These are phyloP conservation scores for Claviceps sorghi DNA, from an alignment of 2,329 filamentous ascomycete species.

Conservation along the genomic window DNA sequence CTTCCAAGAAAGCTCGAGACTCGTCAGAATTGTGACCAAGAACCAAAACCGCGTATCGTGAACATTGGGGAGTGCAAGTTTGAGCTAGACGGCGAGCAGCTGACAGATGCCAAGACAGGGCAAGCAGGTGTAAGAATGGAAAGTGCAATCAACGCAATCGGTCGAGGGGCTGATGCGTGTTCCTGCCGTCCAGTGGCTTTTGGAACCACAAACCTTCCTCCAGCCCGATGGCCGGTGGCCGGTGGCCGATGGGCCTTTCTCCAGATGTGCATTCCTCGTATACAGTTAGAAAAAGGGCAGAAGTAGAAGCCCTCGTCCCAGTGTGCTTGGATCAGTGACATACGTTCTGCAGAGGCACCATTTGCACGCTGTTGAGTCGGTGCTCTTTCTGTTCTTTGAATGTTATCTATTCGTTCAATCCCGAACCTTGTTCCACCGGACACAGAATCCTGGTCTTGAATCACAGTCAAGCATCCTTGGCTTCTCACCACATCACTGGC, in stretches of 20 bases:
- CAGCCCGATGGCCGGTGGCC: not conserved
- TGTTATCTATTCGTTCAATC: not conserved
- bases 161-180: not conserved
- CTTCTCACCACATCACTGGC: not conserved
- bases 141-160: constrained; percentile 1
- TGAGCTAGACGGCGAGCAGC: constrained; percentile 6
- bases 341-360: not conserved
- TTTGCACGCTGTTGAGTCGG: not conserved
- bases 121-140: not conserved
- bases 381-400: not conserved
- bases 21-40: constrained; percentile 18
- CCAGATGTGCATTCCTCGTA: not conserved
- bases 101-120: not conserved
- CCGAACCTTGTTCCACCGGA: not conserved
- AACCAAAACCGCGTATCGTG: constrained; percentile 17
- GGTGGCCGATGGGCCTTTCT: not conserved
- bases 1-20: constrained; percentile 23
- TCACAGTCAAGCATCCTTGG: not conserved
- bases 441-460: not conserved
- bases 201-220: not conserved
- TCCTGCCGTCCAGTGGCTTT: not conserved
- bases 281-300: not conserved
- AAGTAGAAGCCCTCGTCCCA: not conserved
- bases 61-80: constrained; percentile 21
- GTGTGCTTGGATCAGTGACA: not conserved